Conservation (phyloP, 2,329 filamentous ascomycete species). For the Grosmannia huntii region DNA sequence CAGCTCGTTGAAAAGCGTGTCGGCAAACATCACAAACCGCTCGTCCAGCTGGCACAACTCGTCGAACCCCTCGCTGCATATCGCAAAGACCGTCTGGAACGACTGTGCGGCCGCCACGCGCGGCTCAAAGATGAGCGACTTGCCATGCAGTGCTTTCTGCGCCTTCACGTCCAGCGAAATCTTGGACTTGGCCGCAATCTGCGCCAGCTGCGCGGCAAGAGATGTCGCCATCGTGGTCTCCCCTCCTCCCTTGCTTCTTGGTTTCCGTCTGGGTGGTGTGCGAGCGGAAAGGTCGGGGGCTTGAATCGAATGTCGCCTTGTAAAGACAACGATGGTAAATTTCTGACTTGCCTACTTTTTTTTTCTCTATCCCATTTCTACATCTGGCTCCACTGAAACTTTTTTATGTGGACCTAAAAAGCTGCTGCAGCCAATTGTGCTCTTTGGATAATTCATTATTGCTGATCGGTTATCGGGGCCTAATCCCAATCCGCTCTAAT, state of each 20-base stretch:
- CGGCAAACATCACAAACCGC: conserved; percentile 61
- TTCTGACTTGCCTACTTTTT: neutral
- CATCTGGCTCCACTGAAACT: neutral
- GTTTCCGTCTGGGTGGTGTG: neutral
- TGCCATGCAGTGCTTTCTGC: conserved; percentile 81
- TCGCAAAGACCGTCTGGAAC: conserved; percentile 75
- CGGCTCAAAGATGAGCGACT: conserved; percentile 88
- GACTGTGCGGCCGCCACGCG: conserved; percentile 76
- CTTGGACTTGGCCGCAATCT: conserved; percentile 81
- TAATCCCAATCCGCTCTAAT: neutral
- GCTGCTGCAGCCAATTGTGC: neutral
- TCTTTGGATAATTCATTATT: neutral
- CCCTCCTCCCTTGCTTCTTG: neutral
- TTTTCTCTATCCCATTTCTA: conserved; percentile 1
- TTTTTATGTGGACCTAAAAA: neutral
- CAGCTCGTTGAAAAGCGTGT: conserved; percentile 82
- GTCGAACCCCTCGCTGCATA: conserved; percentile 80
- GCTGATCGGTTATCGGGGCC: neutral
- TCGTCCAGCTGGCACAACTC: conserved; percentile 80
- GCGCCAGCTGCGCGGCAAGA: conserved; percentile 85
- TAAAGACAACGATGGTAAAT: neutral
- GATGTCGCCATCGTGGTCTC: conserved; percentile 32
- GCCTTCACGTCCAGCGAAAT: conserved; percentile 86
- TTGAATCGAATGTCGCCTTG: neutral
- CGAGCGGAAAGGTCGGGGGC: neutral